A percentile compares a stretch with the other conserved stretches of the same genome.
These are phyloP conservation scores for Tagetes patula DNA, from an alignment of 129 eudicot genomes.

Conservation along the genomic window DNA sequence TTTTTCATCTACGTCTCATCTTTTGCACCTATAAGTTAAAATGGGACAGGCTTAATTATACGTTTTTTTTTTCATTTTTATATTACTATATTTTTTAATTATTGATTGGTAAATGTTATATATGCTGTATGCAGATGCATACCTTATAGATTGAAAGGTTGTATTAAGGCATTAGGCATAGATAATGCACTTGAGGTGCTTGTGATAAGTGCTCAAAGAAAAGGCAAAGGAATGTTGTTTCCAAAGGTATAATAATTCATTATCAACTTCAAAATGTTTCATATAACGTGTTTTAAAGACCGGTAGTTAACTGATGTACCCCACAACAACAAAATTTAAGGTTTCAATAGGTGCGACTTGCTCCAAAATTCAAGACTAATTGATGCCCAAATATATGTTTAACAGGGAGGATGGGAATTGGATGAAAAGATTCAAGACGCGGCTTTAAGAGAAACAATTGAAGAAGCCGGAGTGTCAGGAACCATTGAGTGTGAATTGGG, in stretches of 20 bases:
- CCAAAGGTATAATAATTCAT: constrained; percentile 58
- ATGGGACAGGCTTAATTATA: not conserved
- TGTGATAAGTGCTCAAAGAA: constrained; percentile 68
- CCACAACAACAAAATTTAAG: no score
- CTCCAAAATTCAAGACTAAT: not conserved
- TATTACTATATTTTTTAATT: not conserved
- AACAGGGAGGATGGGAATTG: constrained; percentile 93
- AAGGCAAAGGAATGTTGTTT: constrained; percentile 63
- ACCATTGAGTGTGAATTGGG: constrained; percentile 61
- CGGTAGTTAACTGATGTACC: no score
- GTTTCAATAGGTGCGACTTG: not conserved
- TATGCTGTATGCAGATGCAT: constrained; percentile 87
- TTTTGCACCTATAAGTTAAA: not conserved
- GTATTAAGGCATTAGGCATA: constrained; percentile 27
- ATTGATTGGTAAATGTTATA: constrained; percentile 11
- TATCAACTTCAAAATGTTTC: no score
- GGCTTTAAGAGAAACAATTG: constrained; percentile 68
- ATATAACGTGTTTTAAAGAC: no score
- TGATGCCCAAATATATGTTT: not conserved
- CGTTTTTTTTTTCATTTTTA: not conserved
- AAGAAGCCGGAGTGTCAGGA: constrained; percentile 88
- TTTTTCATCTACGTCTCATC: constrained; percentile 2
- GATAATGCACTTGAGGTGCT: constrained; percentile 54
- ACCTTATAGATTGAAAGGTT: constrained; percentile 56
- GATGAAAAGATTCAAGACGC: constrained; percentile 77